Evolutionary conservation across 1,284 basidiomycete species (phyloP).

Genomic region (Naganishia liquefaciens): DNA sequence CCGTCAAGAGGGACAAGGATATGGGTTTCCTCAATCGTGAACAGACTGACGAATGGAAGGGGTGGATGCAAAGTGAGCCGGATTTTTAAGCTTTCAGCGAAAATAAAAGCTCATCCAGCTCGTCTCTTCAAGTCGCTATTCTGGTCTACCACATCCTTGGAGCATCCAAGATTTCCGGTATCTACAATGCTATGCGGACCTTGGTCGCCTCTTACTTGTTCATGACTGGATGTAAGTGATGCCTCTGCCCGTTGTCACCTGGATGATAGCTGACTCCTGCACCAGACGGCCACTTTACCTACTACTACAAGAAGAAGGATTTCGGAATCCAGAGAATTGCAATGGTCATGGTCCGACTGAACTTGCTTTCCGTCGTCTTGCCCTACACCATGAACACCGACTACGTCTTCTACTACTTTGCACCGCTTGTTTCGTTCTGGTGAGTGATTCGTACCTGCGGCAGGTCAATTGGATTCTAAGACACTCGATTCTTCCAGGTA

Average conservation of each 20-base stretch:
- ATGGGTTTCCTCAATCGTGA: constrained; percentile 83
- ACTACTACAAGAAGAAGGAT: constrained; percentile 82
- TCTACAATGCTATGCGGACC: constrained; percentile 84
- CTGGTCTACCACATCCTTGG: constrained; percentile 86
- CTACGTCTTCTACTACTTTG: constrained; percentile 85
- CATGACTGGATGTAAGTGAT: constrained; percentile 57
- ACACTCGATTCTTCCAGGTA: constrained; percentile 63
- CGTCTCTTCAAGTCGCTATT: constrained; percentile 64
- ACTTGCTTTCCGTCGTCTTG: constrained; percentile 75
- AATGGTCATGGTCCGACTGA: constrained; percentile 76
- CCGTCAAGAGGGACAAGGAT: constrained; percentile 68
- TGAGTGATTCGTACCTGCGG: background rate
- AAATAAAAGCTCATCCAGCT: background rate
- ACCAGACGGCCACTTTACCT: constrained; percentile 63
- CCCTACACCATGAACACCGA: constrained; percentile 87
- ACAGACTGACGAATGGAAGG: constrained; percentile 93
- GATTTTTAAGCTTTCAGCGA: constrained; percentile 2
- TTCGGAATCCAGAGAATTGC: constrained; percentile 74
- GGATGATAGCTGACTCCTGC: background rate
- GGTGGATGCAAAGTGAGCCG: constrained; percentile 86
- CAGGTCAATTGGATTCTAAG: too few relatives aligned
- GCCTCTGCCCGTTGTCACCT: constrained; percentile 52
- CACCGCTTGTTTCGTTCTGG: constrained; percentile 67
- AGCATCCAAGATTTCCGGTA: constrained; percentile 80
- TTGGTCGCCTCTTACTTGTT: constrained; percentile 83